Conservation (phyloP, 441 rosid genomes). For the Hura crepitans region DNA sequence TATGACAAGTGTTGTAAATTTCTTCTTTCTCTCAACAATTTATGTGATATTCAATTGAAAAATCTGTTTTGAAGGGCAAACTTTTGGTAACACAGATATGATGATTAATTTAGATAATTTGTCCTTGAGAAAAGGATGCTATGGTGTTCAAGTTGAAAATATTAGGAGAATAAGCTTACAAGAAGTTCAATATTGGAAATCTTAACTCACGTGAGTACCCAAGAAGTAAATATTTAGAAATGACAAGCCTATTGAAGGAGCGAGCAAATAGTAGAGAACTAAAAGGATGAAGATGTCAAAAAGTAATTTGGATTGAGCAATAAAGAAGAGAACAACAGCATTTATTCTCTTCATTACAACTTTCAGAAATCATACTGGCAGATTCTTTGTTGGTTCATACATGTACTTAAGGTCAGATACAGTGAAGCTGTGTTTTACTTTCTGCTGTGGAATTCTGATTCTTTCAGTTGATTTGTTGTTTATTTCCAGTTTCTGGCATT, state of each 20-base stretch:
- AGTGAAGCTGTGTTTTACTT: neutral
- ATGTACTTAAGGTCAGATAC: neutral
- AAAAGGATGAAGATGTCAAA: neutral
- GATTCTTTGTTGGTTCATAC: neutral
- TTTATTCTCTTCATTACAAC: neutral
- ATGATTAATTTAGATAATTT: neutral
- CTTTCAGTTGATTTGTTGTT: constrained; percentile 10
- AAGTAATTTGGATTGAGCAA: neutral
- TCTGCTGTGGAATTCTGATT: constrained; percentile 12
- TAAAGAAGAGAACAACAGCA: neutral
- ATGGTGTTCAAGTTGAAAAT: neutral
- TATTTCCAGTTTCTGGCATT: constrained; percentile 46
- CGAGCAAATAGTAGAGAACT: neutral
- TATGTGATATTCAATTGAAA: neutral
- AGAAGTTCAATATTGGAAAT: neutral
- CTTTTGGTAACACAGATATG: neutral
- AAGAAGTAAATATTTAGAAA: neutral
- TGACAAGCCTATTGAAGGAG: neutral
- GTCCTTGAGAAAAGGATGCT: neutral
- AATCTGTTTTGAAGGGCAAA: neutral
- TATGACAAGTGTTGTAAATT: neutral
- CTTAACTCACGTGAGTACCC: neutral
- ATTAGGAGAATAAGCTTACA: neutral
- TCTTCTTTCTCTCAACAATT: neutral
- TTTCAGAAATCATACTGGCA: neutral